Percentiles rank a stretch among this genome's conserved stretches.
Evolutionary conservation across 2,329 filamentous ascomycete species (phyloP).

Genomic region (Orbilia javanica): DNA sequence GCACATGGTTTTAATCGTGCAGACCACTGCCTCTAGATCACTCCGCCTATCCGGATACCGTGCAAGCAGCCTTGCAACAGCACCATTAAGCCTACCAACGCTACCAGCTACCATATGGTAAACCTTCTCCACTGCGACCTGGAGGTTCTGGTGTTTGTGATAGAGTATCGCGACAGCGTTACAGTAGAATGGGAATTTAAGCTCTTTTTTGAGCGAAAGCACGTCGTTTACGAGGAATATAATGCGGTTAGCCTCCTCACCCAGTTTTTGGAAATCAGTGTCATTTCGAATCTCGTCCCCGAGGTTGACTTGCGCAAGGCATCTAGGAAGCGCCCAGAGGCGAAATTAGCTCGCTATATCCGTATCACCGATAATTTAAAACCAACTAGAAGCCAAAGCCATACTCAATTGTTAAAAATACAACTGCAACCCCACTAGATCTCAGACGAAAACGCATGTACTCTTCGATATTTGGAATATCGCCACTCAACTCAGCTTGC

Average conservation of each 20-base stretch:
- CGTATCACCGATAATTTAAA: too few species aligned
- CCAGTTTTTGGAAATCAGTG: slow-evolving; percentile 29
- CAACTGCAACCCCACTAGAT: slow-evolving; percentile 45
- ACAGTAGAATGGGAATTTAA: slow-evolving; percentile 58
- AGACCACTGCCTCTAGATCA: slow-evolving; percentile 37
- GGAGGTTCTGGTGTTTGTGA: slow-evolving; percentile 55
- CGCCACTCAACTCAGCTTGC: slow-evolving; percentile 55
- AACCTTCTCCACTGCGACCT: slow-evolving; percentile 46
- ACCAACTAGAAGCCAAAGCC: neutral
- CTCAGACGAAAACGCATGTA: slow-evolving; percentile 54
- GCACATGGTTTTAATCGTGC: slow-evolving; percentile 35
- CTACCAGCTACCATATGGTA: slow-evolving; percentile 48
- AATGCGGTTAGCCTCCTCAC: slow-evolving; percentile 29
- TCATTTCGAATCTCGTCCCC: slow-evolving; percentile 53
- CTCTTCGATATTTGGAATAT: slow-evolving; percentile 56
- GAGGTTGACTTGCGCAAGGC: slow-evolving; percentile 49
- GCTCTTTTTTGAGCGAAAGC: slow-evolving; percentile 35
- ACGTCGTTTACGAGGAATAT: slow-evolving; percentile 32
- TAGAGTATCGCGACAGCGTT: slow-evolving; percentile 59
- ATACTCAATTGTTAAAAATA: slow-evolving; percentile 18
- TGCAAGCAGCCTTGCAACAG: slow-evolving; percentile 22
- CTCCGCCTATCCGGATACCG: slow-evolving; percentile 24
- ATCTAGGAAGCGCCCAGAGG: slow-evolving; percentile 13
- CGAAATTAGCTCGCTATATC: too few species aligned
- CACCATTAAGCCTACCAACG: slow-evolving; percentile 16